Evolutionary conservation across 164 flowering plant species (phyloP), one percentile per base, ranked within the genome.

Genomic region (Vitis rupestris): DNA sequence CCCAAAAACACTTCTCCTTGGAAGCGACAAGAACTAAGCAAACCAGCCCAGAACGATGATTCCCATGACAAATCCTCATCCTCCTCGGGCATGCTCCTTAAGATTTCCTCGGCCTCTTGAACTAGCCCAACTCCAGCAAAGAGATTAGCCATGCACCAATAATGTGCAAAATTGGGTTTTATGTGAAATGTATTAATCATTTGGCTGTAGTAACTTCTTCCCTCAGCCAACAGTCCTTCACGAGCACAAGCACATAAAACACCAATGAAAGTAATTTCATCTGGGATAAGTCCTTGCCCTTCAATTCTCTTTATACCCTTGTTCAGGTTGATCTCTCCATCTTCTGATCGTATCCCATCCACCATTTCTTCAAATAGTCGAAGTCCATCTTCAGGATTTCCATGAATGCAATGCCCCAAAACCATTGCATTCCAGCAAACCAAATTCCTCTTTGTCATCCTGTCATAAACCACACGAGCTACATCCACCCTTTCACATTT

Each of bases 81-180:
- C 30, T 64, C 78, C 44, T 65, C 70, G 2, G 82, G 83, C 72
- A 88, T 74, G 69, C 76, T 83, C 78, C 74, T 76, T 47, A 90
- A 16, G 23, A 76, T 68, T 55, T 86, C 79, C 66, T 75, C 80
- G 7, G 95, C 92, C 67, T 87, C 88, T 51, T 80, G 76, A 73
- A 72, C 12, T 17, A 87, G 75, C 59, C 91, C 93, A 52, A 55
- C 75, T 31, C 75, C 63, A 50, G 80, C 84, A 61, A 82, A 77
- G 15, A 88, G 85, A 75, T 90, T 90, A 47, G 97, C 90, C 91
- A 90, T 79, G 80, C 95, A 92, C 97, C 93, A 92, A 64, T 76
- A 82, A 69, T 90, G 95, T 10, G 88, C 92, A 77, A 92, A 92
- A 63, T 76, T 88, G 52, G 93, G 95, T 56, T 78, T 87, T 59